phyloP scores from a whole-genome alignment of 768 basidiomycete genomes.

The Russula emetica region DNA sequence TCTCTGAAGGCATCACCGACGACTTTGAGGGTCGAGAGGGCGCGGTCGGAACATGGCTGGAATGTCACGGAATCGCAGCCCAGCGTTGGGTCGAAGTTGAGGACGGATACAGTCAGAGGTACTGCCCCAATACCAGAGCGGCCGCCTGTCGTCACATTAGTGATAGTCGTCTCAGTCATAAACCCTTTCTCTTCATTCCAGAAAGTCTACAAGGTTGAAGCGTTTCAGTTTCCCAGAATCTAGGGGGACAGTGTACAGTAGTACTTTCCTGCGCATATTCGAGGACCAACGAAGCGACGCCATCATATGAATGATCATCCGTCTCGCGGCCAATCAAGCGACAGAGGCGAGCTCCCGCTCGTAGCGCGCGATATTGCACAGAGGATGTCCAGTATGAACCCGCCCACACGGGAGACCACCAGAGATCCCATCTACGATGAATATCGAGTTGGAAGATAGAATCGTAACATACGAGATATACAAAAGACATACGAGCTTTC shows the following conservation, averaged over 20 bases:
- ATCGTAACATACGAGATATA: too few species aligned
- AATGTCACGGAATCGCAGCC: conserved; percentile 20
- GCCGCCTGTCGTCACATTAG: conserved; percentile 23
- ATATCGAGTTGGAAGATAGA: background rate
- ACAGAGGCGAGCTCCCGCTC: conserved; percentile 5
- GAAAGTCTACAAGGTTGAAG: conserved; percentile 8
- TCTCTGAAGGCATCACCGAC: conserved; percentile 32
- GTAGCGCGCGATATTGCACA: conserved; percentile 20
- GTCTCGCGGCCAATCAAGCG: conserved; percentile 10
- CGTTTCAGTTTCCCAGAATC: background rate
- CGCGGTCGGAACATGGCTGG: conserved; percentile 36
- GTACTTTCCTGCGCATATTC: conserved; percentile 18
- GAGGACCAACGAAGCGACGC: conserved; percentile 4
- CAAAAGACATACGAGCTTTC: conserved; percentile 2
- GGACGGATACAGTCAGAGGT: conserved; percentile 33
- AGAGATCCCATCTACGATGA: conserved; percentile 9
- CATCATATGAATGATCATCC: conserved; percentile 4
- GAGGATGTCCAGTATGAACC: conserved; percentile 23
- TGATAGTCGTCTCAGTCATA: conserved; percentile 20
- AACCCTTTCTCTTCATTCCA: conserved; percentile 21
- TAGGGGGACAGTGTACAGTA: background rate
- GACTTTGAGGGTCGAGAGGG: conserved; percentile 30
- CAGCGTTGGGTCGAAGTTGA: conserved; percentile 33
- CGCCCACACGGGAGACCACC: conserved; percentile 22
- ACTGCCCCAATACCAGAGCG: conserved; percentile 33